Percentiles rank a stretch among this genome's conserved stretches.
Evolutionary conservation across 352 stramenopile genomes (phyloP).

Genomic region (Lagenidium giganteum): DNA sequence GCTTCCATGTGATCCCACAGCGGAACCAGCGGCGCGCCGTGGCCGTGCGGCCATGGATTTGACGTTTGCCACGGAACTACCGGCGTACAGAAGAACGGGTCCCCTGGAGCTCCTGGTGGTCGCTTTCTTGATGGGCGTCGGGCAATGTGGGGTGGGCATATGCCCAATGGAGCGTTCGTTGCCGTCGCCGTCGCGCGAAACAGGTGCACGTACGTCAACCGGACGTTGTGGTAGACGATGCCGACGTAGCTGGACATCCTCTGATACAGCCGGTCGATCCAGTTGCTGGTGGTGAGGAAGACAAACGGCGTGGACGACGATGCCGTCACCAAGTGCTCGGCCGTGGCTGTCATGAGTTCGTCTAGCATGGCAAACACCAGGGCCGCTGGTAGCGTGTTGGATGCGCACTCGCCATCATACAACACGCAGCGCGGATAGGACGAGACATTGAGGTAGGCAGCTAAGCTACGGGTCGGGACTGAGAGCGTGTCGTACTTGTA

Average conservation of each 20-base stretch:
- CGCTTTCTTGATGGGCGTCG: too few species aligned
- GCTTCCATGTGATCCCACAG: conserved; percentile 2
- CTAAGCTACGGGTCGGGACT: conserved; percentile 6
- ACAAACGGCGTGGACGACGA: conserved; percentile 1
- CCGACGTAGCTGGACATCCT: not conserved
- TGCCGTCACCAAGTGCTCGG: conserved; percentile 13
- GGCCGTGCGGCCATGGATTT: too few species aligned
- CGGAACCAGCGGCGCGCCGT: too few species aligned
- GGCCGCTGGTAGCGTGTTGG: not conserved
- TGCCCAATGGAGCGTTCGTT: too few species aligned
- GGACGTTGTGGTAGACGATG: too few species aligned
- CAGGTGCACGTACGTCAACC: too few species aligned
- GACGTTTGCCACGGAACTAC: too few species aligned
- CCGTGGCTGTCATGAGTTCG: not conserved
- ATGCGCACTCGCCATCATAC: conserved; percentile 2
- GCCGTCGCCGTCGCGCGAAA: too few species aligned
- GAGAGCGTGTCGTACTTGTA: conserved; percentile 22
- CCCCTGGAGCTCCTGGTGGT: too few species aligned
- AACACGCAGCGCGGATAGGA: conserved; percentile 9
- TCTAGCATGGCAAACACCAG: conserved; percentile 12
- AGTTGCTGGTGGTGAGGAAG: conserved; percentile 11
- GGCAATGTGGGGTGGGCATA: too few species aligned
- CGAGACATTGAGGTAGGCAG: conserved; percentile 3
- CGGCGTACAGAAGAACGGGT: too few species aligned
- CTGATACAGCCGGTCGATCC: conserved; percentile 13